These are phyloP conservation scores for Kodamaea suecica DNA, from an alignment of 1,139 yeast species.

Conservation along the genomic window DNA sequence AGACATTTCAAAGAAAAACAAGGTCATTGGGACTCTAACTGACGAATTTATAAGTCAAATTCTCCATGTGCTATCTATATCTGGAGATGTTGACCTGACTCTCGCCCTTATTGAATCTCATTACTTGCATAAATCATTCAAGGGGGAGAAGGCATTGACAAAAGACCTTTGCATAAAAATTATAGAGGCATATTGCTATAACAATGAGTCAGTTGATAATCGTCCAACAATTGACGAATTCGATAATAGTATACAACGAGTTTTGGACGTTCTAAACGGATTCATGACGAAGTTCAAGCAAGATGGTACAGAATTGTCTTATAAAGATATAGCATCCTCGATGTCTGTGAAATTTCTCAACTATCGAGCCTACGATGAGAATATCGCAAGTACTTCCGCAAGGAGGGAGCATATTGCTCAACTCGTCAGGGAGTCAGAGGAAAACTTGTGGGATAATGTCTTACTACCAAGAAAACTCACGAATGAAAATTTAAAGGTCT, in stretches of 20 bases:
- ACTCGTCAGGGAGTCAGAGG: slow-evolving; percentile 14
- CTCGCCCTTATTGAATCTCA: slow-evolving; percentile 37
- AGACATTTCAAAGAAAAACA: slow-evolving; percentile 7
- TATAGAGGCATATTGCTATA: slow-evolving; percentile 38
- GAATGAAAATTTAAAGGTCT: slow-evolving; percentile 22
- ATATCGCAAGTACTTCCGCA: slow-evolving; percentile 17
- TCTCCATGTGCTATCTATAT: slow-evolving; percentile 30
- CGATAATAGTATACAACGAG: slow-evolving; percentile 28
- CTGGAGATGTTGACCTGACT: slow-evolving; percentile 40
- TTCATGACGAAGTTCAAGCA: slow-evolving; percentile 18
- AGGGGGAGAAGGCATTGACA: slow-evolving; percentile 34
- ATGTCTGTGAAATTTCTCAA: slow-evolving; percentile 31
- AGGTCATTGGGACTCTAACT: slow-evolving; percentile 10
- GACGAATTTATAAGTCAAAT: slow-evolving; percentile 19
- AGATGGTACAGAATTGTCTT: slow-evolving; percentile 17
- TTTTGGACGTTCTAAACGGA: slow-evolving; percentile 33
- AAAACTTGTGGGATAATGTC: slow-evolving; percentile 11
- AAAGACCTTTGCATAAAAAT: slow-evolving; percentile 34
- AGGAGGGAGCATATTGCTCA: slow-evolving; percentile 14
- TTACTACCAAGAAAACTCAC: slow-evolving; percentile 19
- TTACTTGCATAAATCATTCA: slow-evolving; percentile 30
- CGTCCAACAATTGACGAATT: slow-evolving; percentile 6
- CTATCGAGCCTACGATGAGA: slow-evolving; percentile 24
- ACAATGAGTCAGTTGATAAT: slow-evolving; percentile 11
- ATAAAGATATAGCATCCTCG: slow-evolving; percentile 30